phyloP scores from a whole-genome alignment of 306 rosid genomes.

The Benincasa hispida region DNA sequence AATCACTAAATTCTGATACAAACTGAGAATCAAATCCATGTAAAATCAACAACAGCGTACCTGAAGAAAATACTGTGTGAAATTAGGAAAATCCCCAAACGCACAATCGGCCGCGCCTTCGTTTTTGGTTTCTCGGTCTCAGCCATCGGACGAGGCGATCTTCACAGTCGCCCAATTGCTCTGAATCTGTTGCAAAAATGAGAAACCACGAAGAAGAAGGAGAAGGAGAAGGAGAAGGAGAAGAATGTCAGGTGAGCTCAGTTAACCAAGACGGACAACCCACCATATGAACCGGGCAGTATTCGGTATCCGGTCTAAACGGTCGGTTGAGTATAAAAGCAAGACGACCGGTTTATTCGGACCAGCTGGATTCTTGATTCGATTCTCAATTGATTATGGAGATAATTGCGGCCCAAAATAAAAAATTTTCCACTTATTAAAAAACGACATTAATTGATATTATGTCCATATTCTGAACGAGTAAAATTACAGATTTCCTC shows the following conservation, averaged over 20 bases:
- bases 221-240: neutral
- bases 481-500: no score
- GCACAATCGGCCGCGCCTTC: constrained; percentile 52
- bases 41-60: constrained; percentile 16
- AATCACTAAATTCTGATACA: neutral
- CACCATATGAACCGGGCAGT: neutral
- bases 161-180: neutral
- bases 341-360: neutral
- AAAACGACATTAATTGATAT: no score
- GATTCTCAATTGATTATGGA: neutral
- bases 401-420: no score
- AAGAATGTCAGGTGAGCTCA: neutral
- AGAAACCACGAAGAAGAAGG: neutral
- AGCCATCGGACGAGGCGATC: constrained; percentile 17
- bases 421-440: no score
- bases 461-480: no score
- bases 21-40: neutral
- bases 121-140: constrained; percentile 18
- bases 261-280: neutral
- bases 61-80: constrained; percentile 62
- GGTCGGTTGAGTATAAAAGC: neutral
- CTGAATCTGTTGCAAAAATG: neutral
- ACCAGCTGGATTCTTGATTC: neutral
- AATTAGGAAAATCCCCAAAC: constrained; percentile 58
- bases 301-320: neutral